Evolutionary conservation across 208 protist species (phyloP), one percentile per base, ranked within the genome.

Genomic region (Tritrichomonas musculus): DNA sequence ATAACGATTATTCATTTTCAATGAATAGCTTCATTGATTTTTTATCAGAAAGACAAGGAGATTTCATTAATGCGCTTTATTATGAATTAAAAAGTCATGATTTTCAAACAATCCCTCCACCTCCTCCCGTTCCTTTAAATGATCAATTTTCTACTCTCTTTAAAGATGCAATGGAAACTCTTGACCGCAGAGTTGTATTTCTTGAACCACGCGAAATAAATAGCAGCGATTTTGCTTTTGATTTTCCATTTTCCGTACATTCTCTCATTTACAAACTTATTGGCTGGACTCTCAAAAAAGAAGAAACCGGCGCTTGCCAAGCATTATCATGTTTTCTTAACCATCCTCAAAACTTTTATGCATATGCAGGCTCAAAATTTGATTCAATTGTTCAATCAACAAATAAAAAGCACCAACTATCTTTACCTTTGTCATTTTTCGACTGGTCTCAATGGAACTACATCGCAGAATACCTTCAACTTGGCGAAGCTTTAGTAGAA

Each of bases 361-460:
- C 77, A 60, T 88, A 88, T 36, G 77, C 77, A 33, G 77, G 77
- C 1, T 4, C 13, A 60, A 25, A 57, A 20, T 88, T 88, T 49
- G 77, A 88, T 57, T 14, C 33, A 60, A 60, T 88, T 20, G 47
- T 88, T 57, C 14, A 20, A 33, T 53, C 77, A 33, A 20, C 47
- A 36, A 88, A 88, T 50, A 88, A 88, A 47, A 88, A 88, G 57
- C 57, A 88, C 39, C 11, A 57, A 39, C 47, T 88, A 11, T 22
- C 27, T 20, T n/a, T 88, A 41, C 77, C 77, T 0, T 57, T 53
- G 14, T 57, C 77, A 41, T 88, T 88, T n/a, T 88, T 88, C 39
- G 77, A 88, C 39, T 88, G 77, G 77, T 57, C 41, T 17, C 77
- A 88, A 57, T 88, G 77, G 77, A 88, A 25, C 4, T 53, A 30